A percentile compares a stretch with the other conserved stretches of the same genome.
phyloP scores from a whole-genome alignment of 1,139 yeast species.

The Candida pseudocylindracea region DNA sequence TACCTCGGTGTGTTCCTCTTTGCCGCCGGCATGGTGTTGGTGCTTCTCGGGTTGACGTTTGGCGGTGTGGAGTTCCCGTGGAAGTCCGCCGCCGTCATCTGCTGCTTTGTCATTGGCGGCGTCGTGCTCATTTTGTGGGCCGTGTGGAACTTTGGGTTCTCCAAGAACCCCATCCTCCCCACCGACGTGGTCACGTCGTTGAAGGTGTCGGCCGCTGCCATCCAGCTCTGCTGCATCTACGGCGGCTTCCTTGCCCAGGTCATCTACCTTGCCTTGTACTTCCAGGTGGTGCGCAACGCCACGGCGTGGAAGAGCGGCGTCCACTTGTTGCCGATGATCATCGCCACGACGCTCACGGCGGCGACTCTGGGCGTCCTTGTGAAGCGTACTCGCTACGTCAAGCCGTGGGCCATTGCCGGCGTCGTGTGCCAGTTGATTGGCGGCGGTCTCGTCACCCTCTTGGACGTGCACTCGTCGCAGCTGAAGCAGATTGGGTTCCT shows the following conservation, averaged over 20 bases:
- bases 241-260: conserved; percentile 9
- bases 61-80: conserved; percentile 1
- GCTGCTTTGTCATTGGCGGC: conserved; percentile 3
- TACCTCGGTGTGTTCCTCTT: background rate
- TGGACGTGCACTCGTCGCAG: conserved; percentile 10
- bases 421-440: conserved; percentile 11
- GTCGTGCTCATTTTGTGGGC: conserved; percentile 4
- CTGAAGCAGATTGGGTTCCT: conserved; percentile 13
- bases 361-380: conserved; percentile 10
- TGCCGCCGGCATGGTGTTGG: background rate
- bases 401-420: conserved; percentile 10
- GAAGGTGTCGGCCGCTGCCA: conserved; percentile 6
- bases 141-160: conserved; percentile 9
- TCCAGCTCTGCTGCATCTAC: conserved; percentile 6
- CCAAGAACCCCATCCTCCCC: conserved; percentile 11
- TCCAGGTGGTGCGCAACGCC: conserved; percentile 13
- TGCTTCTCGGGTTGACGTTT: background rate
- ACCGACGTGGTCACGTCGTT: conserved; percentile 8
- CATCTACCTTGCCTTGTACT: conserved; percentile 13
- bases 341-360: conserved; percentile 13
- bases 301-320: conserved; percentile 17
- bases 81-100: conserved; percentile 4
- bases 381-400: conserved; percentile 11
- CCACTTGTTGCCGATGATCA: conserved; percentile 13
- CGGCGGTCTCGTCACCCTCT: conserved; percentile 11